phyloP scores from a whole-genome alignment of 1,284 basidiomycete genomes.

The Binderoboletus segoi region DNA sequence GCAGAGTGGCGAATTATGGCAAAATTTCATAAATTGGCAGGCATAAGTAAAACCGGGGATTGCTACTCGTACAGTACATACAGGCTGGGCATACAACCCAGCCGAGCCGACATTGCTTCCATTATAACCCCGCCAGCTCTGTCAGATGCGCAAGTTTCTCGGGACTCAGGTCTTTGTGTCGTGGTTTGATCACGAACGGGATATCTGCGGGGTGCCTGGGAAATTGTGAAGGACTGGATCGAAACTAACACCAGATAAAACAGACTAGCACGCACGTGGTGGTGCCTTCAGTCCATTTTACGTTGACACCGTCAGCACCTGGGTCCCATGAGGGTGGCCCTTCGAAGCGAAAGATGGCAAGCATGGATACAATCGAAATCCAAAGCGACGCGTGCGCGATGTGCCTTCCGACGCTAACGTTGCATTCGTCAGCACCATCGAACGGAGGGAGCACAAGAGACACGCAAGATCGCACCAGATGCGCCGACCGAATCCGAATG shows the following conservation, averaged over 20 bases:
- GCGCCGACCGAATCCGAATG: conserved; percentile 50
- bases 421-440: background rate
- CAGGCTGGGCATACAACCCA: too few relatives aligned
- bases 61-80: too few relatives aligned
- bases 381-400: conserved; percentile 41
- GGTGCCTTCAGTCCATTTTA: conserved; percentile 24
- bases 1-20: too few relatives aligned
- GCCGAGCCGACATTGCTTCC: too few relatives aligned
- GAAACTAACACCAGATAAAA: background rate
- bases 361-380: conserved; percentile 26
- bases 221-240: background rate
- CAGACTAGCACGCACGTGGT: conserved; percentile 24
- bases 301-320: conserved; percentile 24
- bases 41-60: too few relatives aligned
- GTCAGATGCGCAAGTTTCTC: conserved; percentile 19
- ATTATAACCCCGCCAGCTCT: background rate
- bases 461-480: conserved; percentile 35
- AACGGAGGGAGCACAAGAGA: background rate
- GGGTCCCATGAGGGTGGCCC: conserved; percentile 18
- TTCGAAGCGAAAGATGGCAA: conserved; percentile 23
- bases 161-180: conserved; percentile 10
- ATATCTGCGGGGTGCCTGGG: conserved; percentile 18
- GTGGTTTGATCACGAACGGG: conserved; percentile 14
- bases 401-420: conserved; percentile 34
- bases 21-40: too few relatives aligned